Evolutionary conservation across 78 protist genomes (phyloP).

Genomic region (Dictyostelium brefeldianum): DNA sequence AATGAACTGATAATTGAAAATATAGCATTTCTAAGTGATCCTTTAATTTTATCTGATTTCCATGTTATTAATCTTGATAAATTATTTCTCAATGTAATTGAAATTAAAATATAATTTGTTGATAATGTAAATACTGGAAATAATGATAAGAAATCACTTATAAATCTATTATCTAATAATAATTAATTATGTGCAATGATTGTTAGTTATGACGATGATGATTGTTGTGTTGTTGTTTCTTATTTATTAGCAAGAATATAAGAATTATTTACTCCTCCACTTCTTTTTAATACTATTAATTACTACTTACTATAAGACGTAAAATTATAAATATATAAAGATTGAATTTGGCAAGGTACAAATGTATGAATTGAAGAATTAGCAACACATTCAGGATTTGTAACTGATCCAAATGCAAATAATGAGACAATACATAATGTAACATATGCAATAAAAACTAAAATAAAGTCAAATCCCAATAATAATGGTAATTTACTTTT

Average conservation of each 20-base stretch:
- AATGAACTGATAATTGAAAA: slow-evolving; percentile 57
- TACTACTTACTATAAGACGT: slow-evolving; percentile 63
- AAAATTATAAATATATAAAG: slow-evolving; percentile 55
- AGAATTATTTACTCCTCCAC: too few relatives aligned
- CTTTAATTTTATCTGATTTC: slow-evolving; percentile 22
- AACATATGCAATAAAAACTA: slow-evolving; percentile 64
- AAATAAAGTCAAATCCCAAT: slow-evolving; percentile 67
- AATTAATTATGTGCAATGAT: background rate
- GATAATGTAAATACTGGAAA: slow-evolving; percentile 88
- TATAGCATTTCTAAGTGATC: slow-evolving; percentile 5
- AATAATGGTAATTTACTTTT: slow-evolving; percentile 29
- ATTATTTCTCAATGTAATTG: slow-evolving; percentile 87
- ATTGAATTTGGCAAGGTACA: slow-evolving; percentile 75
- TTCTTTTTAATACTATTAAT: too few relatives aligned
- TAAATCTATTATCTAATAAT: slow-evolving; percentile 31
- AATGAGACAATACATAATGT: slow-evolving; percentile 80
- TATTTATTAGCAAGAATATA: too few relatives aligned
- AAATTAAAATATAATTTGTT: slow-evolving; percentile 88
- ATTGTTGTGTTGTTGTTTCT: too few relatives aligned
- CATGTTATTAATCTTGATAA: slow-evolving; percentile 52
- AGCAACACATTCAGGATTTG: slow-evolving; percentile 43
- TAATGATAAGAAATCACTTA: slow-evolving; percentile 74
- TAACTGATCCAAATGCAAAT: slow-evolving; percentile 79
- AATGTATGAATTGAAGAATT: slow-evolving; percentile 29
- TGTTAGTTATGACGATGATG: background rate